Percentiles rank a stretch among this genome's conserved stretches.
phyloP scores from a whole-genome alignment of 2,329 filamentous ascomycete species.

The Dactylellina cionopaga region DNA sequence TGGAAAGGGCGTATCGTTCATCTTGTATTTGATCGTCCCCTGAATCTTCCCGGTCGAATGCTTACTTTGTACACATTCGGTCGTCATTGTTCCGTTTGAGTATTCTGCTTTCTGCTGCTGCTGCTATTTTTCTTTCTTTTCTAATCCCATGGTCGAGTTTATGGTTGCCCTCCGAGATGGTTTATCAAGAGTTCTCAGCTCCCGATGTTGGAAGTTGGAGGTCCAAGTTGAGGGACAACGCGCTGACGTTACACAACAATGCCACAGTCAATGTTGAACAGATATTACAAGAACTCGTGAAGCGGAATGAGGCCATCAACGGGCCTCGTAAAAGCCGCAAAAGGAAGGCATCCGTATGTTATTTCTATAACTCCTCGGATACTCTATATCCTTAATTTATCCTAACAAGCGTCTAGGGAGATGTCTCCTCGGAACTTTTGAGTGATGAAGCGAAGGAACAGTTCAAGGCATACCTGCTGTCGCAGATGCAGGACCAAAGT shows the following conservation, averaged over 20 bases:
- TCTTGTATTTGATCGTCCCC: conserved; percentile 15
- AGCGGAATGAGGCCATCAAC: conserved; percentile 49
- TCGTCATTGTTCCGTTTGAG: conserved; percentile 17
- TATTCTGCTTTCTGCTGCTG: neutral
- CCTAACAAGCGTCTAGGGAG: conserved; percentile 12
- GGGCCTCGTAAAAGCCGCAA: conserved; percentile 45
- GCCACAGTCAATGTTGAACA: conserved; percentile 50
- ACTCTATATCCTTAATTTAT: conserved; percentile 1
- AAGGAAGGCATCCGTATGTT: conserved; percentile 48
- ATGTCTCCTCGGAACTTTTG: conserved; percentile 25
- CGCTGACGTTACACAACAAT: conserved; percentile 41
- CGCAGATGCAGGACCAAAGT: conserved; percentile 43
- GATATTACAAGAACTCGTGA: conserved; percentile 52
- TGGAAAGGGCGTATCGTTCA: conserved; percentile 29
- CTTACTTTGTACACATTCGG: no score
- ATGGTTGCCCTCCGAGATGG: conserved; percentile 22
- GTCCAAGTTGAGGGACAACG: conserved; percentile 37
- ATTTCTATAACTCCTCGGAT: neutral
- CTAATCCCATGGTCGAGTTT: neutral
- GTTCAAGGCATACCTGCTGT: conserved; percentile 49
- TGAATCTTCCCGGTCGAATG: conserved; percentile 21
- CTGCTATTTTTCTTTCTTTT: neutral
- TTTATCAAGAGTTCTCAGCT: conserved; percentile 19
- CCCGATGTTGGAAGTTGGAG: conserved; percentile 29
- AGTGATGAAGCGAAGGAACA: conserved; percentile 46